Percentiles rank a stretch among this genome's conserved stretches.
These are phyloP conservation scores for Arthrobotrys iridis DNA, from an alignment of 2,329 filamentous ascomycete genomes.

Conservation along the genomic window DNA sequence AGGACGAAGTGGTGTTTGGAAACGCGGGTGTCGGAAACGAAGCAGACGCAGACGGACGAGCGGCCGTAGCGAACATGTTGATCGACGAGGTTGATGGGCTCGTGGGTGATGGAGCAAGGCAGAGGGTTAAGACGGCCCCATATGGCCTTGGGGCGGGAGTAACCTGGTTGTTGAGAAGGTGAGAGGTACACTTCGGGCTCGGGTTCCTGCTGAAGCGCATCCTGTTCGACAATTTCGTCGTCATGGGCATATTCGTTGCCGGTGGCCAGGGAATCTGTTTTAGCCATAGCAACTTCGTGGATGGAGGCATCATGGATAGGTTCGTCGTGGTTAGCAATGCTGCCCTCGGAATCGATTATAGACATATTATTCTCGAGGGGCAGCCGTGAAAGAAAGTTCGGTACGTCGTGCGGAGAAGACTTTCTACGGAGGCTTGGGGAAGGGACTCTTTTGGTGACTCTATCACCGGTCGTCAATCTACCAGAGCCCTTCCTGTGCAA, in stretches of 20 bases:
- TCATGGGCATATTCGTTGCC: slow-evolving; percentile 28
- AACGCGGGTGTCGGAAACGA: slow-evolving; percentile 55
- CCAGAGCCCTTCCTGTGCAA: slow-evolving; percentile 48
- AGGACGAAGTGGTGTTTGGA: slow-evolving; percentile 57
- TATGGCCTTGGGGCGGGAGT: slow-evolving; percentile 48
- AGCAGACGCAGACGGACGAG: slow-evolving; percentile 52
- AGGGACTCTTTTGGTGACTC: slow-evolving; percentile 41
- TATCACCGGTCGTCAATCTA: slow-evolving; percentile 39
- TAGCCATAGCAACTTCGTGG: slow-evolving; percentile 26
- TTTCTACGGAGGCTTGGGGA: slow-evolving; percentile 44
- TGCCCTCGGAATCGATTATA: slow-evolving; percentile 46
- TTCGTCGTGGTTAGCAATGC: slow-evolving; percentile 33
- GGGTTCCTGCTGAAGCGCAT: neutral
- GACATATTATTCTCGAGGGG: slow-evolving; percentile 47
- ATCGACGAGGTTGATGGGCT: slow-evolving; percentile 54
- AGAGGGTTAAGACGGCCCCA: slow-evolving; percentile 57
- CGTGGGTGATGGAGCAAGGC: slow-evolving; percentile 46
- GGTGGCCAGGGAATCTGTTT: slow-evolving; percentile 40
- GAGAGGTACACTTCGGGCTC: slow-evolving; percentile 4
- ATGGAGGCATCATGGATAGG: slow-evolving; percentile 18
- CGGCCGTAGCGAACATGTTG: slow-evolving; percentile 56
- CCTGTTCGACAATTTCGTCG: neutral
- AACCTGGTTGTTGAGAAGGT: slow-evolving; percentile 13
- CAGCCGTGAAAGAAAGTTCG: slow-evolving; percentile 24
- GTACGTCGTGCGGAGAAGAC: slow-evolving; percentile 42